Conservation (phyloP, 345 rosid genomes). For the Linum usitatissimum region DNA sequence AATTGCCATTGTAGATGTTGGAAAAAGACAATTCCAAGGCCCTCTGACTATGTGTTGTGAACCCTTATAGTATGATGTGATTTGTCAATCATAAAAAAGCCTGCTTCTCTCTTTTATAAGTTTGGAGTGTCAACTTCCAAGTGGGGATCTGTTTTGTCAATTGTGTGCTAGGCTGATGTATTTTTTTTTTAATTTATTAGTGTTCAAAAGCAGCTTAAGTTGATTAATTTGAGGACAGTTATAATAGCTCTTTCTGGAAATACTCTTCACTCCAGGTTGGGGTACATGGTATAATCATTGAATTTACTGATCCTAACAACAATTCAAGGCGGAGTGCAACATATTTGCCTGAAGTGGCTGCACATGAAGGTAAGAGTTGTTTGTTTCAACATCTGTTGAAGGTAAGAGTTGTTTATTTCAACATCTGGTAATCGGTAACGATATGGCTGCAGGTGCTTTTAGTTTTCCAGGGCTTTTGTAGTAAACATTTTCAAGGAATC, state of each 20-base stretch:
- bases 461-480: not conserved
- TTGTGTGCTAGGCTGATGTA: not conserved
- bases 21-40: not conserved
- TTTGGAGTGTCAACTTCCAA: not conserved
- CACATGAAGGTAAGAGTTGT: conserved; percentile 63
- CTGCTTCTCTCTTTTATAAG: not conserved
- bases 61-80: not conserved
- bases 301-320: conserved; percentile 65
- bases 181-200: too few species aligned
- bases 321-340: conserved; percentile 72
- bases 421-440: not conserved
- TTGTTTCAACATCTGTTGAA: not conserved
- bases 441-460: too few species aligned
- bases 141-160: not conserved
- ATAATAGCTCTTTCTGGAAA: not conserved
- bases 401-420: too few species aligned
- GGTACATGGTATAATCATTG: conserved; percentile 87
- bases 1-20: too few species aligned
- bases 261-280: conserved; percentile 44
- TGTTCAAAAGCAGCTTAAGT: not conserved
- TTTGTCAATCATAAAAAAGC: too few species aligned
- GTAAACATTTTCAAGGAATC: not conserved
- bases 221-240: not conserved
- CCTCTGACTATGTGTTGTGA: not conserved
- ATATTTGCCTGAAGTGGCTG: conserved; percentile 94